Conservation (phyloP, 176 grass and related monocot genomes). For the Sorghum bicolor region DNA sequence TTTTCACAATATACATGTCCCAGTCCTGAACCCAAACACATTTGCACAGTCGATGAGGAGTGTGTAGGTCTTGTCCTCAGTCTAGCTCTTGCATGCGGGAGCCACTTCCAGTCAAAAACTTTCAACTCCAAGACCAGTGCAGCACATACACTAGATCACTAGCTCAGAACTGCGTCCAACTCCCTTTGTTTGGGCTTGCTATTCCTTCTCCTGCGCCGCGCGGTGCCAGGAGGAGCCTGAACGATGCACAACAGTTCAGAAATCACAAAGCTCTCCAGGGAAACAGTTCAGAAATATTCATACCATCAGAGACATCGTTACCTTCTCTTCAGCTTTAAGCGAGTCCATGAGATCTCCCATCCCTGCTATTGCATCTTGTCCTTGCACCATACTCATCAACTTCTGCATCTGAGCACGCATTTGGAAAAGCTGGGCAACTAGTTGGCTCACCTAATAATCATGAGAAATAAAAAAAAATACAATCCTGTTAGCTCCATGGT, state of each 20-base stretch:
- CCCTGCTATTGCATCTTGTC: slow-evolving; percentile 46
- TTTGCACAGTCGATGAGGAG: neutral
- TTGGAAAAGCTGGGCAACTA: slow-evolving; percentile 86
- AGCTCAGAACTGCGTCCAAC: neutral
- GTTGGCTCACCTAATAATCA: slow-evolving; percentile 72
- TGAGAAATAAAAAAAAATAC: neutral
- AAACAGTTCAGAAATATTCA: neutral
- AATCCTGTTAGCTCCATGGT: neutral
- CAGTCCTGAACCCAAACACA: neutral
- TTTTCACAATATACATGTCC: neutral
- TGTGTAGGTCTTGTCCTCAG: neutral
- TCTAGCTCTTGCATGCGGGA: neutral
- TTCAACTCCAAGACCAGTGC: neutral
- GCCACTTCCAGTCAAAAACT: neutral
- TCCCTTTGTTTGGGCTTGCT: neutral
- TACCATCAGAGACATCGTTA: neutral
- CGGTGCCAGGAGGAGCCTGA: neutral
- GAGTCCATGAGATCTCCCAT: slow-evolving; percentile 51
- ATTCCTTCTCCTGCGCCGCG: neutral
- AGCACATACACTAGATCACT: neutral
- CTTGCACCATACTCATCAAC: slow-evolving; percentile 46
- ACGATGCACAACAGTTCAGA: neutral
- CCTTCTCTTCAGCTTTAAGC: slow-evolving; percentile 45
- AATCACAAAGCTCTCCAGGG: neutral
- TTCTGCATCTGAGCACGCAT: slow-evolving; percentile 94